These are phyloP conservation scores for Brassica incana DNA, from an alignment of 345 rosid species.

Conservation along the genomic window DNA sequence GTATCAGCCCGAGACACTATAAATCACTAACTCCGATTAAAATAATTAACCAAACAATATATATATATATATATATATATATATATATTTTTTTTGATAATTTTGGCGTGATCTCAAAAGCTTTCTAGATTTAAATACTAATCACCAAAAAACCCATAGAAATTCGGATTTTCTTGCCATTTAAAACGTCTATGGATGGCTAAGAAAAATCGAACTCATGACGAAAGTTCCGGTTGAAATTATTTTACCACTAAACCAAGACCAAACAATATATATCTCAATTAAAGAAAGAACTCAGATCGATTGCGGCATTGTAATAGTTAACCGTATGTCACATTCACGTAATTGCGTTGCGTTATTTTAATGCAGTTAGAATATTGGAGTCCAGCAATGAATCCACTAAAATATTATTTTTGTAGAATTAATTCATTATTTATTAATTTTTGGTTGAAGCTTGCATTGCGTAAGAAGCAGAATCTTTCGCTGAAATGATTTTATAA, in stretches of 20 bases:
- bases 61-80: too few species aligned
- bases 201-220: too few species aligned
- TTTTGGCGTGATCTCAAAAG: too few species aligned
- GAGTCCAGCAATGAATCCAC: constrained; percentile 33
- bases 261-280: neutral
- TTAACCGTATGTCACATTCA: constrained; percentile 2
- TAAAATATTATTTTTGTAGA: constrained; percentile 2
- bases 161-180: too few species aligned
- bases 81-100: too few species aligned
- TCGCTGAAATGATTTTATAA: neutral
- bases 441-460: neutral
- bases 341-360: constrained; percentile 7
- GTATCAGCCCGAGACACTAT: neutral
- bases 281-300: neutral
- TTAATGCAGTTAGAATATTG: neutral
- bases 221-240: too few species aligned
- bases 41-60: neutral
- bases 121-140: too few species aligned
- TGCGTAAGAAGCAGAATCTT: constrained; percentile 14
- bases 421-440: neutral
- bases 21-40: neutral
- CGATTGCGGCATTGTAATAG: neutral
- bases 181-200: too few species aligned
- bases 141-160: too few species aligned
- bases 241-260: too few species aligned